Conservation (phyloP, 768 basidiomycete genomes). For the Obba rivulosa region DNA sequence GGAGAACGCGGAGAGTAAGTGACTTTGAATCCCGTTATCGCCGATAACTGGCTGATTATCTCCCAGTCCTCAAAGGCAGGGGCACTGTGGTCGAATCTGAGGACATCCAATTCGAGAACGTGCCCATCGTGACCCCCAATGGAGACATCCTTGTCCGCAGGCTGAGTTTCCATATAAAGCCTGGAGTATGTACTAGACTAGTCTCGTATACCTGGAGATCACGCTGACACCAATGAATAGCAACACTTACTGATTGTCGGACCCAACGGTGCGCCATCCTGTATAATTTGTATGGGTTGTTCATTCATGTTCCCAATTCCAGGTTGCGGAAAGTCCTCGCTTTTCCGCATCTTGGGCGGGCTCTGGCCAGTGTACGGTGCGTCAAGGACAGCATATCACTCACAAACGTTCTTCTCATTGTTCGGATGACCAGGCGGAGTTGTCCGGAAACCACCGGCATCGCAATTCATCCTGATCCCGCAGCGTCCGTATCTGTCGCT, state of each 20-base stretch:
- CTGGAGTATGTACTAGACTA: slow-evolving; percentile 56
- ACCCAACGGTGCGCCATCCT: slow-evolving; percentile 71
- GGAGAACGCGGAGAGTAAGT: slow-evolving; percentile 73
- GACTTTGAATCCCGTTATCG: neutral
- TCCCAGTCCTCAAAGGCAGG: slow-evolving; percentile 67
- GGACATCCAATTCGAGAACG: slow-evolving; percentile 87
- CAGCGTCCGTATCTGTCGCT: slow-evolving; percentile 93
- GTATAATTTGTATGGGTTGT: neutral
- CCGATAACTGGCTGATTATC: neutral
- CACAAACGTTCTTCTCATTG: neutral
- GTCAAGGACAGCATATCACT: neutral
- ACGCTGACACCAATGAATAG: slow-evolving; percentile 31
- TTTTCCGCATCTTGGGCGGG: slow-evolving; percentile 95
- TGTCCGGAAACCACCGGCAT: slow-evolving; percentile 84
- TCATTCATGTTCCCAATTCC: neutral
- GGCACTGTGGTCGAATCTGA: slow-evolving; percentile 81
- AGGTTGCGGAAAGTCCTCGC: slow-evolving; percentile 85
- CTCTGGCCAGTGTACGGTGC: slow-evolving; percentile 82
- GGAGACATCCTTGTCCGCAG: slow-evolving; percentile 85
- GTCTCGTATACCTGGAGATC: neutral
- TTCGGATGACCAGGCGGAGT: slow-evolving; percentile 43
- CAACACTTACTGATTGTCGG: slow-evolving; percentile 92
- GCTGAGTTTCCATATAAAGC: slow-evolving; percentile 85
- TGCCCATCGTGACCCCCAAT: slow-evolving; percentile 95
- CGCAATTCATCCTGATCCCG: slow-evolving; percentile 90